Percentiles rank a stretch among this genome's conserved stretches.
Evolutionary conservation across 129 eudicot genomes (phyloP).

Genomic region (Saussurea involucrata): DNA sequence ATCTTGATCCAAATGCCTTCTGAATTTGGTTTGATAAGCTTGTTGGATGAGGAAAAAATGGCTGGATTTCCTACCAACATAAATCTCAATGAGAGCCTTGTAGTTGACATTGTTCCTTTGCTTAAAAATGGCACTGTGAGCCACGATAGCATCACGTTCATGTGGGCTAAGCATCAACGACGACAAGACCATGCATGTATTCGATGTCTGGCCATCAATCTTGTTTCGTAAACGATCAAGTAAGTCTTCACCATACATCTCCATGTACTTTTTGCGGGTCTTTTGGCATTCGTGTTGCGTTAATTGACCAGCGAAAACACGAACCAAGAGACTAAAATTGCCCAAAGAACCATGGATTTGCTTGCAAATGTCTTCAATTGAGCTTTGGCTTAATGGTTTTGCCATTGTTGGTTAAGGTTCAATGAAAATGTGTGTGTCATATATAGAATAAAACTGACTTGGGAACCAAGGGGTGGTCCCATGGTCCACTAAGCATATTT

Average conservation of each 20-base stretch:
- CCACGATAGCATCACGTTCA: slow-evolving; percentile 60
- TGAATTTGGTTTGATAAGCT: slow-evolving; percentile 58
- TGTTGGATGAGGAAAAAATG: slow-evolving; percentile 69
- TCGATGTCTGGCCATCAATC: slow-evolving; percentile 2
- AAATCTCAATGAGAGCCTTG: slow-evolving; percentile 67
- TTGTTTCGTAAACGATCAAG: slow-evolving; percentile 23
- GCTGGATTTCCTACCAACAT: slow-evolving; percentile 69
- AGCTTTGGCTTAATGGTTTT: slow-evolving; percentile 28
- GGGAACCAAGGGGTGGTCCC: slow-evolving; percentile 32
- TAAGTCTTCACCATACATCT: slow-evolving; percentile 62
- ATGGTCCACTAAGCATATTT: slow-evolving; percentile 30
- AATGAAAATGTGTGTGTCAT: slow-evolving; percentile 11
- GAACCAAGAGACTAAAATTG: slow-evolving; percentile 27
- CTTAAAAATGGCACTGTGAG: slow-evolving; percentile 49
- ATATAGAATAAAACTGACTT: slow-evolving; percentile 27
- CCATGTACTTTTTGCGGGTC: slow-evolving; percentile 48
- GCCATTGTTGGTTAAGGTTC: slow-evolving; percentile 28
- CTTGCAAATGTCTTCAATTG: slow-evolving; percentile 48
- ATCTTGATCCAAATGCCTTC: slow-evolving; percentile 61
- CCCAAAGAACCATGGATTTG: slow-evolving; percentile 50
- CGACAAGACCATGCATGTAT: slow-evolving; percentile 37
- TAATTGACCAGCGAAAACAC: slow-evolving; percentile 13
- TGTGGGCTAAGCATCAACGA: slow-evolving; percentile 50
- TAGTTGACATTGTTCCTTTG: slow-evolving; percentile 30
- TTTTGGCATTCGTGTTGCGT: slow-evolving; percentile 35